phyloP scores from a whole-genome alignment of 2,329 filamentous ascomycete species.

The Myotisia sp. region DNA sequence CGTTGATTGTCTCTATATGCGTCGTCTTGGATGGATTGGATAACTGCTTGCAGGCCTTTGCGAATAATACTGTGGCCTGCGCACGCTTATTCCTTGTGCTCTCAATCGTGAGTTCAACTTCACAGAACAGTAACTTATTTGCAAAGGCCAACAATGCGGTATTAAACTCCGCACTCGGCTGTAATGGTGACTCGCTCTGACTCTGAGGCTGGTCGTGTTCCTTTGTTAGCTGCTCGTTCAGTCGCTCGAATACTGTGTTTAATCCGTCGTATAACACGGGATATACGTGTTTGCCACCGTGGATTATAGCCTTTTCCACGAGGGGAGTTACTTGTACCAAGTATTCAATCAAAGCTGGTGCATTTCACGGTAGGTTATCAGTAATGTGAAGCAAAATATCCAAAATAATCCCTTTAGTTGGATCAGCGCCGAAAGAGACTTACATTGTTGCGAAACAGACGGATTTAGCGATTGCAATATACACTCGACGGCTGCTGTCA shows the following conservation, averaged over 20 bases:
- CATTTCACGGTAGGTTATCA: conserved; percentile 3
- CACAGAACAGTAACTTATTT: conserved; percentile 19
- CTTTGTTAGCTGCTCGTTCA: conserved; percentile 17
- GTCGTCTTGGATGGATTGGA: conserved; percentile 13
- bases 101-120: conserved; percentile 25
- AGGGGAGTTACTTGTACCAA: conserved; percentile 19
- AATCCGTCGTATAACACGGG: conserved; percentile 24
- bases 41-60: conserved; percentile 16
- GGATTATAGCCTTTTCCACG: conserved; percentile 19
- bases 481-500: conserved; percentile 27
- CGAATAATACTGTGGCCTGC: conserved; percentile 22
- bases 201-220: not conserved
- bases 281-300: conserved; percentile 24
- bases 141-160: conserved; percentile 18
- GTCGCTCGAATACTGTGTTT: conserved; percentile 19
- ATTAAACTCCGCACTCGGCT: conserved; percentile 12
- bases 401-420: too few relatives aligned
- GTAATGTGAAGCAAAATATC: too few relatives aligned
- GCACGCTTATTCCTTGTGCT: conserved; percentile 26
- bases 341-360: conserved; percentile 19
- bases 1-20: conserved; percentile 16
- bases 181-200: not conserved
- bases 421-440: conserved; percentile 5
- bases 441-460: conserved; percentile 11
- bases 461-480: conserved; percentile 27